phyloP scores from a whole-genome alignment of 257 asterid species.

The Solanum rostratum region DNA sequence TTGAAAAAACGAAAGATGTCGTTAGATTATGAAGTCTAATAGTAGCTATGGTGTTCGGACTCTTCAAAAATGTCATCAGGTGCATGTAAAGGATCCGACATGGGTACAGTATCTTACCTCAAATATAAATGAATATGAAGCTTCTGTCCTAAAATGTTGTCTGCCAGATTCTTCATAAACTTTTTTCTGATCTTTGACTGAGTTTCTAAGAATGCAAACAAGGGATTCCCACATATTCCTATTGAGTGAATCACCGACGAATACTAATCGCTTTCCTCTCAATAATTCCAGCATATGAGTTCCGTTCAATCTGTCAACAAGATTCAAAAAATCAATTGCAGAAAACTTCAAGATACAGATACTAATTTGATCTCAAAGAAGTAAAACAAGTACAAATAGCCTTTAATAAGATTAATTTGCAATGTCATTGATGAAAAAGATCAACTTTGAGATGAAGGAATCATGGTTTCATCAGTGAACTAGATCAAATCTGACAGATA shows the following conservation, averaged over 20 bases:
- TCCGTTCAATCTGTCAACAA: conserved; percentile 43
- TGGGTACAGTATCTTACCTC: conserved; percentile 6
- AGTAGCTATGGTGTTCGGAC: not conserved
- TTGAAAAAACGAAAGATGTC: not conserved
- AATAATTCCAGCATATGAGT: conserved; percentile 45
- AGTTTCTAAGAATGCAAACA: conserved; percentile 48
- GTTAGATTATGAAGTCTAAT: not conserved
- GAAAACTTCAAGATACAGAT: not conserved
- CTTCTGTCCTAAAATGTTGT: conserved; percentile 46
- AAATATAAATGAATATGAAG: conserved; percentile 51
- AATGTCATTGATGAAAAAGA: not conserved
- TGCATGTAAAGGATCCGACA: not conserved
- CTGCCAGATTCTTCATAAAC: conserved; percentile 62
- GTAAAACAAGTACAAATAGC: not conserved
- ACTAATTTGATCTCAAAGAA: not conserved
- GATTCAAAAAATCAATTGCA: not conserved
- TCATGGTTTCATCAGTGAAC: not conserved
- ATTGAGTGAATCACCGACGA: conserved; percentile 75
- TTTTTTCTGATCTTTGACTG: conserved; percentile 42
- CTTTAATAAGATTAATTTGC: not conserved
- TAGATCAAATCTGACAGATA: not conserved
- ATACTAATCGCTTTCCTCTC: conserved; percentile 52
- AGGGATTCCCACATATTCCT: conserved; percentile 82
- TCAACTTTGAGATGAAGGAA: not conserved
- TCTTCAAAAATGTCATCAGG: not conserved